A percentile compares a stretch with the other conserved stretches of the same genome.
phyloP scores from a whole-genome alignment of 106 monocot genomes.

The Dendrobium nobile region DNA sequence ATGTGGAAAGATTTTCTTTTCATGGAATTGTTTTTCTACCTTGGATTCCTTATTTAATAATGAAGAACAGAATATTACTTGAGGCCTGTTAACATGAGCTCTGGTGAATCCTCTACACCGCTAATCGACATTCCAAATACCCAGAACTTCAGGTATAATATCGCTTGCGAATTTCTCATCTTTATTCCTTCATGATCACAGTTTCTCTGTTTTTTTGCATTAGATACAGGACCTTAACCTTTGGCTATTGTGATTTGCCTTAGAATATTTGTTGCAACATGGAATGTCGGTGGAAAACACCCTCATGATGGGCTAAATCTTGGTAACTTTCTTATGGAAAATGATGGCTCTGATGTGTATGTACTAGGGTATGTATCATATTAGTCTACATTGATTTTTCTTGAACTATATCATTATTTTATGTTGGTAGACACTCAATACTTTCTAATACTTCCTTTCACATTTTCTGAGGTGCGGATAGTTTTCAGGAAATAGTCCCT shows the following conservation, averaged over 20 bases:
- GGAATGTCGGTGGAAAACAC: slow-evolving; percentile 76
- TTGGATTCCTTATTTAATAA: slow-evolving; percentile 1
- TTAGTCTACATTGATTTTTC: background rate
- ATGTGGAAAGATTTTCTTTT: background rate
- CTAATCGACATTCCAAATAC: slow-evolving; percentile 16
- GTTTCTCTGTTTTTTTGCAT: background rate
- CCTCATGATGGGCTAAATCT: slow-evolving; percentile 52
- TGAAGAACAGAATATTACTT: slow-evolving; percentile 14
- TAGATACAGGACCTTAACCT: background rate
- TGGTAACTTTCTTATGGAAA: slow-evolving; percentile 39
- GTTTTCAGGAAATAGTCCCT: slow-evolving; percentile 88
- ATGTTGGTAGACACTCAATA: background rate
- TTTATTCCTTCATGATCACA: background rate
- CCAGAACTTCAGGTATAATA: slow-evolving; percentile 31
- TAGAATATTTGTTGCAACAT: slow-evolving; percentile 66
- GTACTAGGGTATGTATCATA: slow-evolving; percentile 51
- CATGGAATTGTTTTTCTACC: background rate
- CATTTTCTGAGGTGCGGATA: slow-evolving; percentile 13
- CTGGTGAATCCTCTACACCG: slow-evolving; percentile 11
- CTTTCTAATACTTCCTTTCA: background rate
- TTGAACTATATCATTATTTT: background rate
- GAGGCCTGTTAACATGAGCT: slow-evolving; percentile 13
- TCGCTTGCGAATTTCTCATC: background rate
- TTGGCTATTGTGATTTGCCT: background rate
- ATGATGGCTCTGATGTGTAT: slow-evolving; percentile 60